Evolutionary conservation across 2,329 filamentous ascomycete species (phyloP).

Genomic region (Tolypocladium album): DNA sequence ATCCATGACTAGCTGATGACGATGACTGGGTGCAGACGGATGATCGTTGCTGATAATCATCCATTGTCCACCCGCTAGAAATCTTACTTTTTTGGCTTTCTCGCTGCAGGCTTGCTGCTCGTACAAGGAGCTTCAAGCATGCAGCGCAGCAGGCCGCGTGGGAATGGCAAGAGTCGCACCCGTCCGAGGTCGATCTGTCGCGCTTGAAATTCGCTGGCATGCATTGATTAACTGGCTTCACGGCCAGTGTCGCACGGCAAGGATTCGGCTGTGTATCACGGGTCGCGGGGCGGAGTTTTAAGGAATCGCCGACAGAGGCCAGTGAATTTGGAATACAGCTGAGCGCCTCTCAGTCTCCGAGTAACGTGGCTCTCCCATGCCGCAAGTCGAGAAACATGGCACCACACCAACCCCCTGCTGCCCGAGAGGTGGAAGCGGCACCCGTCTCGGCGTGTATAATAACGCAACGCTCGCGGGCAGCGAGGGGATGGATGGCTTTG

Average conservation of each 20-base stretch:
- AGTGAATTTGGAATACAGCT: not conserved
- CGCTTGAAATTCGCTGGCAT: not conserved
- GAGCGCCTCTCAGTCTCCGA: not conserved
- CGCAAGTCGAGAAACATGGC: not conserved
- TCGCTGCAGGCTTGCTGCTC: not conserved
- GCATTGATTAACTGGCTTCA: not conserved
- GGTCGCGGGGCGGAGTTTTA: not conserved
- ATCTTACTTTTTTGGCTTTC: not conserved
- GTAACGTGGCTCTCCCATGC: not conserved
- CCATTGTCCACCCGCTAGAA: not conserved
- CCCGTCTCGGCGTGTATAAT: not conserved
- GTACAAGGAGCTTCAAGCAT: not conserved
- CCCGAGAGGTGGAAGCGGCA: not conserved
- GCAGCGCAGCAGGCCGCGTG: not conserved
- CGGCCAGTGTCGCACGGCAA: not conserved
- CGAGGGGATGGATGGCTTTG: not conserved
- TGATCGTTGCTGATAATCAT: not conserved
- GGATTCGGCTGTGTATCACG: not conserved
- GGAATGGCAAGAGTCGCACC: not conserved
- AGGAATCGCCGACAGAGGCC: not conserved
- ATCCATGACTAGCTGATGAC: not conserved
- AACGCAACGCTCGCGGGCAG: not conserved
- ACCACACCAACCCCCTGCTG: not conserved
- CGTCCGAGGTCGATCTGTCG: not conserved
- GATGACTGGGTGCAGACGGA: not conserved